phyloP scores from a whole-genome alignment of 371 early-diverging fungal genomes.

The Mortierella sp. region DNA sequence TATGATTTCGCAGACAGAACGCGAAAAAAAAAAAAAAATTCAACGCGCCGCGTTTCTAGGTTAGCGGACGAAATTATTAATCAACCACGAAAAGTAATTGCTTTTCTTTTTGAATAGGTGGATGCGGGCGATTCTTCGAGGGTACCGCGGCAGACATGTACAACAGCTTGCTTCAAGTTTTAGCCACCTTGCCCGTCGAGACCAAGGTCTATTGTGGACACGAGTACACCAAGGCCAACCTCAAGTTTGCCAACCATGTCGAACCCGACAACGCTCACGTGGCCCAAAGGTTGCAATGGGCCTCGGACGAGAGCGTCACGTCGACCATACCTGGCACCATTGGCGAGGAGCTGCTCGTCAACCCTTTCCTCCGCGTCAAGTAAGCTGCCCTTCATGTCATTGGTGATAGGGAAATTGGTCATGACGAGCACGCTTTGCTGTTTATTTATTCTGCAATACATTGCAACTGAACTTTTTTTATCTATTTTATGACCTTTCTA shows the following conservation, averaged over 20 bases:
- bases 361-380: constrained; percentile 91
- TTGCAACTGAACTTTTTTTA: background rate
- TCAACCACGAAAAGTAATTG: background rate
- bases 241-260: constrained; percentile 69
- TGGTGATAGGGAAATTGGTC: no score
- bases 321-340: constrained; percentile 90
- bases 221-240: constrained; percentile 88
- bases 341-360: constrained; percentile 86
- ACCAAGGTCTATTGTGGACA: constrained; percentile 95
- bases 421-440: no score
- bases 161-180: constrained; percentile 72
- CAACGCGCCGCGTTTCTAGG: background rate
- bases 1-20: background rate
- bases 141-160: constrained; percentile 91
- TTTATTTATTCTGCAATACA: background rate
- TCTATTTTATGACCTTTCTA: constrained; percentile 10
- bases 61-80: constrained; percentile 6
- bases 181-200: constrained; percentile 80
- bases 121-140: constrained; percentile 96
- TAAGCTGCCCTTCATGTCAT: constrained; percentile 19
- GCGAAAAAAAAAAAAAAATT: background rate
- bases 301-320: constrained; percentile 28
- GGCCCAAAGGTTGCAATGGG: constrained; percentile 45
- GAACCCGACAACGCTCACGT: constrained; percentile 71
- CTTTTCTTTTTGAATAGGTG: constrained; percentile 54